Base-by-base conservation (phyloP, 306 rosid species). In the Quillaja saponaria region DNA sequence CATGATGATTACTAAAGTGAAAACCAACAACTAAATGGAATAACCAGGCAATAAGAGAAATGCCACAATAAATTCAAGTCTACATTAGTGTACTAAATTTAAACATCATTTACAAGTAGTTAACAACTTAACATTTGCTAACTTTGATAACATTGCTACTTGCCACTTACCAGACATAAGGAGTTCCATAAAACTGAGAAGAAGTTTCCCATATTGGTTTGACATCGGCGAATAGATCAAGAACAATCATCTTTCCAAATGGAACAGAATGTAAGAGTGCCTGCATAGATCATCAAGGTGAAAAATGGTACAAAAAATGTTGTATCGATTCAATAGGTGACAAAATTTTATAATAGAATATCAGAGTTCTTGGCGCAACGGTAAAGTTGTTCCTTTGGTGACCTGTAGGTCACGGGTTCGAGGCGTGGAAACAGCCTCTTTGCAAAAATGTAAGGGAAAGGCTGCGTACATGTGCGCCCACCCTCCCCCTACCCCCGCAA, bases 161-260 rank as follows among this genome's bases (percentile, higher is more conserved):
- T n/a, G 74, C 20, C 58, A 79, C 74, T 79, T 81, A 91, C 98
- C 98, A 91, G 54, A 88, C 80, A 77, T 88, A 91, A 72, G 98
- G 98, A 54, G 96, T 91, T 58, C 85, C 86, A 66, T 88, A 88
- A 76, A 91, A 91, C 72, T 91, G 98, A 73, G 77, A 84, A 20
- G 97, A 91, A 51, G 81, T 60, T 73, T 69, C 76, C 98, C 98
- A 91, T 71, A 88, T 69, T 51, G 98, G 96, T 81, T 88, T 84
- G 61, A 62, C 96, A n/a, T 91, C 98, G 51, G 98, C 96, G 84
- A 86, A 91, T 55, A 91, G 84, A 88, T 91, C 96, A 69, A 91
- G 95, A 71, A 91, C 96, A 66, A 91, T 84, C 96, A 91, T 88
- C 81, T 84, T 91, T 67, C 98, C 96, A 68, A 57, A 67, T 44